Evolutionary conservation across 352 stramenopile genomes (phyloP), one percentile per base, ranked within the genome.

Genomic region (Thalassiosira livingstoniorum): DNA sequence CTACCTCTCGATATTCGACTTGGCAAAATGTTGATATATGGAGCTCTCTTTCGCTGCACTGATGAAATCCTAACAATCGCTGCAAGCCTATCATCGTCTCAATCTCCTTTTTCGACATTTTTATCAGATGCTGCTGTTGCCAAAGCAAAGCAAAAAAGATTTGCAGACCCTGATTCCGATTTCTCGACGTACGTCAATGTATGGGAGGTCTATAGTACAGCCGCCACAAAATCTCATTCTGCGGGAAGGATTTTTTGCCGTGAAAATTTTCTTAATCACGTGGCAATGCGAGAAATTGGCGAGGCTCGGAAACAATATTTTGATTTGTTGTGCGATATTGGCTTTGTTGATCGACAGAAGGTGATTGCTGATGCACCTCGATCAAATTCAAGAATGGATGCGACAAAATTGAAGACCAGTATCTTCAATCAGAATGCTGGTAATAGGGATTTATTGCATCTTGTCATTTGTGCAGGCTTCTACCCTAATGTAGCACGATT

Each of bases 11-110:
- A 99, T 86, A 96, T 97, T 21, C 95, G 97, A 80, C 88, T 99
- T 23, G 98, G 96, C 31, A 99, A 99, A 82, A 96, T 99, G 88
- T 87, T 99, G 10, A 88, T 99, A 23, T 96, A 97, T 55, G 97
- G 96, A 18, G 93, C 95, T 55, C 83, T 99, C 11, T 98, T 99
- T 68, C 84, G 91, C 21, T 98, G 96, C 45, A 82, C 95, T n/a
- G 92, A 95, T 31, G 75, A 58, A 29, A 80, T 95, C 23, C 64
- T 96, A 15, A 94, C 90, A 18, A 90, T 96, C 63, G 90, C 86
- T n/a, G 87, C 88, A 65, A 73, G 57, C 58, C 66, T 92, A 21
- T 89, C 77, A 11, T 88, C 75, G n/a, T n/a, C n/a, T n/a, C 86
- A 93, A 64, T 91, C 87, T 15, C 85, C 85, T 13, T 94, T 94